Conservation (phyloP, 2,329 filamentous ascomycete genomes). For the Penicillium hordei region DNA sequence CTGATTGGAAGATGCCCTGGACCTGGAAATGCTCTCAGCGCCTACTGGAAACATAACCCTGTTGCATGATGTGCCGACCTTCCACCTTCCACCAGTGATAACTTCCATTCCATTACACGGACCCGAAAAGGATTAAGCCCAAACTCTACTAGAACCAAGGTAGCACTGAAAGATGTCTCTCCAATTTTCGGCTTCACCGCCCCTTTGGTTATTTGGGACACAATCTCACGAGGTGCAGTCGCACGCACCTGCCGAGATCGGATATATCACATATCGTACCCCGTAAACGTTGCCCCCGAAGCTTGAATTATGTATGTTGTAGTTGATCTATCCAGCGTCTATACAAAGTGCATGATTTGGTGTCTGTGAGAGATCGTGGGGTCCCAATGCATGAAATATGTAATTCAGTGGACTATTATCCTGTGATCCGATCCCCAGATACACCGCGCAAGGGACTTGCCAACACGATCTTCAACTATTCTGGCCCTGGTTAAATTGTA, state of each 20-base stretch:
- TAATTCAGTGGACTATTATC: slow-evolving; percentile 9
- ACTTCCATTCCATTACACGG: background rate
- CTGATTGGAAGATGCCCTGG: background rate
- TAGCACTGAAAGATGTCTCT: slow-evolving; percentile 1
- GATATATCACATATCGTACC: slow-evolving; percentile 7
- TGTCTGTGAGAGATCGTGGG: slow-evolving; percentile 1
- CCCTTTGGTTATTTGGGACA: slow-evolving; percentile 1
- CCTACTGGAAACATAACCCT: slow-evolving; percentile 13
- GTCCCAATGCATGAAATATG: slow-evolving; percentile 5
- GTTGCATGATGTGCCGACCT: slow-evolving; percentile 3
- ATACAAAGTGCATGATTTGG: slow-evolving; percentile 4
- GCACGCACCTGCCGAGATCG: slow-evolving; percentile 2
- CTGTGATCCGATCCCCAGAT: slow-evolving; percentile 16
- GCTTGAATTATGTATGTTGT: slow-evolving; percentile 20
- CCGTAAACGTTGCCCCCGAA: slow-evolving; percentile 8
- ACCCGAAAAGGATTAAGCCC: background rate
- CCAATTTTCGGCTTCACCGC: slow-evolving; percentile 13
- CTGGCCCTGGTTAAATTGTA: slow-evolving; percentile 12
- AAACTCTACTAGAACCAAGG: slow-evolving; percentile 6
- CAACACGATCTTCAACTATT: slow-evolving; percentile 16
- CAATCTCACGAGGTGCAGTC: slow-evolving; percentile 13
- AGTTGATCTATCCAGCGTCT: slow-evolving; percentile 16
- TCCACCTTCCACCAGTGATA: slow-evolving; percentile 7
- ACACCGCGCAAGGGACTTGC: slow-evolving; percentile 22
- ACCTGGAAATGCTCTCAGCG: slow-evolving; percentile 1